Conservation (phyloP, 371 early-diverging fungal genomes). For the Lichtheimia hyalospora region DNA sequence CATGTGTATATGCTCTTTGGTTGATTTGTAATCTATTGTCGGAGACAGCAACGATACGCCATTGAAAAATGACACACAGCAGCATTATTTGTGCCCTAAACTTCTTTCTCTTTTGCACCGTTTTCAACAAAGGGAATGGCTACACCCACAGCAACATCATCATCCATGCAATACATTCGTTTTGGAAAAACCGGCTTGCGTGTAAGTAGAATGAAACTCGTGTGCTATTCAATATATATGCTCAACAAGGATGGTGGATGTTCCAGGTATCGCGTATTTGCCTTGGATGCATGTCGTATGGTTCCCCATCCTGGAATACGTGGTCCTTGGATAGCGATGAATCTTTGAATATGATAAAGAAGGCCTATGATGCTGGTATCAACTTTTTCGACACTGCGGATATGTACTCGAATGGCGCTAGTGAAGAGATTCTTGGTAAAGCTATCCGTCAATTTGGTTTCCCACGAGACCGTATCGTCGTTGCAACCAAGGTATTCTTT, state of each 20-base stretch:
- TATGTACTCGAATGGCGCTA: conserved; percentile 39
- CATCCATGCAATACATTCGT: conserved; percentile 20
- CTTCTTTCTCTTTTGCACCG: too few species aligned
- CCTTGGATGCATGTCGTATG: conserved; percentile 49
- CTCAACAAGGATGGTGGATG: too few species aligned
- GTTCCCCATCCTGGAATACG: conserved; percentile 23
- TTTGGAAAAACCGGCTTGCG: conserved; percentile 18
- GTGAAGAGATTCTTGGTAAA: conserved; percentile 38
- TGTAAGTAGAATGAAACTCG: not conserved
- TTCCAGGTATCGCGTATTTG: conserved; percentile 18
- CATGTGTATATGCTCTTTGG: too few species aligned
- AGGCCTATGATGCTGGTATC: conserved; percentile 50
- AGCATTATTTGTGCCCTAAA: too few species aligned
- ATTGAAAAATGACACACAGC: too few species aligned
- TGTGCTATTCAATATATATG: not conserved
- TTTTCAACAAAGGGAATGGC: too few species aligned
- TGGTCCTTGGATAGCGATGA: conserved; percentile 46
- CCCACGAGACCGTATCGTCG: conserved; percentile 35
- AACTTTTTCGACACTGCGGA: conserved; percentile 40
- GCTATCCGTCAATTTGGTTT: conserved; percentile 38
- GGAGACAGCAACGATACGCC: too few species aligned
- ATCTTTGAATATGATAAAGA: conserved; percentile 35
- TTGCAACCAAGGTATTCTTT: conserved; percentile 34
- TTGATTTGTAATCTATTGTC: too few species aligned
- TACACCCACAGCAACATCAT: too few species aligned